Evolutionary conservation across 768 basidiomycete genomes (phyloP), one percentile per base, ranked within the genome.

Genomic region (Boletus coccyginus): DNA sequence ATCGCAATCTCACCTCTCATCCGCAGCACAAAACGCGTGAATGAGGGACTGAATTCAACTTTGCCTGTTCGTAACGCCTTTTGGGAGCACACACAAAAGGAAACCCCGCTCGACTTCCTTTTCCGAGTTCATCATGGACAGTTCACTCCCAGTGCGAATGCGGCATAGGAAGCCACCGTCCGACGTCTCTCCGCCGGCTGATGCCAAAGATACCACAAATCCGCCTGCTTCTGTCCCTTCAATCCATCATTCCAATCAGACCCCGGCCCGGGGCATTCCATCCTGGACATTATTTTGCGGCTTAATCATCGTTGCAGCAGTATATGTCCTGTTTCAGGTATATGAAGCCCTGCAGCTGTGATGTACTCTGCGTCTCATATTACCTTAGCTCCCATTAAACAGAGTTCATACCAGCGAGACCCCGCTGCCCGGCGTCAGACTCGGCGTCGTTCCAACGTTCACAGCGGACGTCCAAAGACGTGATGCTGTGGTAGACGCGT

Each of bases 401-500:
- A 29, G 31, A 17, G 24, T 39, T 55, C 58, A 49, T 41, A 32
- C 55, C 32, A 8, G 19, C 46, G 24, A 59, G 46, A 47, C 29
- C 3, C 17, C 35, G 27, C 27, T 72, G 8, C 50, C 50, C 7
- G 70, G 71, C 3, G 45, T 71, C 42, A 67, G 59, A 32, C 57
- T 58, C 14, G 55, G 56, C 4, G 29, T 54, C 7, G 40, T 48
- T 13, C 64, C 66, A 29, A 61, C 45, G 9, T 76, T 83, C 53
- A 50, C 67, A 17, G 83, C 86, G 0, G 94, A 95, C 66, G 65
- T 75, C 8, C 63, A 70, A 24, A 88, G 83, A 68, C 81, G 85
- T 36, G 81, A 86, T 45, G 92, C 89, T 0, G 76, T 96, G 11
- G 83, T 88, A 14, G 77, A 79, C 7, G 92, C 94, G 0, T 93